Conservation (phyloP, 1,139 yeast genomes). For the Yamadazyma membranifaciens region DNA sequence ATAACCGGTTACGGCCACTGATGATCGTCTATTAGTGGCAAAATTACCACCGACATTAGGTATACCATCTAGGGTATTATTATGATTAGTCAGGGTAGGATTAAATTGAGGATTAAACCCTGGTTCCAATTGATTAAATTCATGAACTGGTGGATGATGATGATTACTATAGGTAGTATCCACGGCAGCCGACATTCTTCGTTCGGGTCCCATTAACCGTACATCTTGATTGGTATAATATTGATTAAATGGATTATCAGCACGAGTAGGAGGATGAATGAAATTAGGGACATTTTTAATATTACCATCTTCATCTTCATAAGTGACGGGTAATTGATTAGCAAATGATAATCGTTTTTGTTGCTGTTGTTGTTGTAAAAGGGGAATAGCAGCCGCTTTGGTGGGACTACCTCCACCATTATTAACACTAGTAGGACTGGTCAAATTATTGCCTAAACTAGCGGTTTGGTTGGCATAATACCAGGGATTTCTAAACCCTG, state of each 20-base stretch:
- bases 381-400: slow-evolving; percentile 23
- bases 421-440: slow-evolving; percentile 14
- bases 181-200: slow-evolving; percentile 46
- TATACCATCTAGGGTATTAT: slow-evolving; percentile 8
- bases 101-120: slow-evolving; percentile 12
- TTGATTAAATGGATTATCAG: slow-evolving; percentile 48
- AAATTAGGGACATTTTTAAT: slow-evolving; percentile 24
- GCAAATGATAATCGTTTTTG: slow-evolving; percentile 41
- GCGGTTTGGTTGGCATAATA: slow-evolving; percentile 27
- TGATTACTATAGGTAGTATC: slow-evolving; percentile 18
- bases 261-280: slow-evolving; percentile 47
- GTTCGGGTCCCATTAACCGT: slow-evolving; percentile 23
- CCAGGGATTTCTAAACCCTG: slow-evolving; percentile 50
- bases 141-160: slow-evolving; percentile 1
- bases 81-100: slow-evolving; percentile 6
- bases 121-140: slow-evolving; percentile 13
- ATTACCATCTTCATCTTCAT: slow-evolving; percentile 34
- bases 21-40: slow-evolving; percentile 30
- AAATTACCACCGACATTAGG: slow-evolving; percentile 6
- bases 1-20: slow-evolving; percentile 33
- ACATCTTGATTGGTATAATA: slow-evolving; percentile 45
- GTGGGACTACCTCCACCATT: slow-evolving; percentile 24
- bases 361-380: slow-evolving; percentile 21
- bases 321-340: slow-evolving; percentile 51
- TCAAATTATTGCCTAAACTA: slow-evolving; percentile 23